Conservation (phyloP, 768 basidiomycete species). For the Mycena galopus region DNA sequence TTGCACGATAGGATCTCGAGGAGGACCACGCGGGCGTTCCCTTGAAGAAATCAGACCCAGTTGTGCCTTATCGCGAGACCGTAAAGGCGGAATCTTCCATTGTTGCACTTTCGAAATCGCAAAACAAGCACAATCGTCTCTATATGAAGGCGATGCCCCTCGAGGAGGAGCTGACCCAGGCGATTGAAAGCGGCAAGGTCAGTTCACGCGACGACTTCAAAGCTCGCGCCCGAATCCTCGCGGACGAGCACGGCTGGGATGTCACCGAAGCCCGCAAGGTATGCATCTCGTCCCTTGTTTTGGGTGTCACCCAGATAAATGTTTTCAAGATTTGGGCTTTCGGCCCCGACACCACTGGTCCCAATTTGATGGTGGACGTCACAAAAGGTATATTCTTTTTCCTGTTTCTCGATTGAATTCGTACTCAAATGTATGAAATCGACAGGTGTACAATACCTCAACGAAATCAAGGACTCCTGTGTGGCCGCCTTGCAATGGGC, state of each 20-base stretch:
- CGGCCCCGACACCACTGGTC: conserved; percentile 97
- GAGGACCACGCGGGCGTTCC: conserved; percentile 99
- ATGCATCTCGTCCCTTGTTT: too few relatives aligned
- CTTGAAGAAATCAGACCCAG: conserved; percentile 97
- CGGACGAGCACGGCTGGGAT: conserved; percentile 98
- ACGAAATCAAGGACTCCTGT: conserved; percentile 99
- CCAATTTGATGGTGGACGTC: conserved; percentile 96
- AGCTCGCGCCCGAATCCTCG: conserved; percentile 92
- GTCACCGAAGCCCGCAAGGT: conserved; percentile 96
- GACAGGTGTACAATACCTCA: conserved; percentile 99
- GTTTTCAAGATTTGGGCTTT: conserved; percentile 92
- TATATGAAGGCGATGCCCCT: conserved; percentile 94
- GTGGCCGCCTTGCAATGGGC: conserved; percentile 99
- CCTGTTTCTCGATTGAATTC: too few relatives aligned
- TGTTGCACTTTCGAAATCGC: conserved; percentile 97
- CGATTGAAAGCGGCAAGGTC: conserved; percentile 90
- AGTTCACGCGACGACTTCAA: conserved; percentile 98
- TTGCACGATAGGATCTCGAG: conserved; percentile 84
- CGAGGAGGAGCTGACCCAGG: conserved; percentile 93
- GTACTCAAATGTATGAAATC: too few relatives aligned
- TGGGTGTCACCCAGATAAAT: too few relatives aligned
- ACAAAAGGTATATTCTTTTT: conserved; percentile 86
- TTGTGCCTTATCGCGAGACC: conserved; percentile 98
- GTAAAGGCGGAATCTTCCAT: conserved; percentile 97
- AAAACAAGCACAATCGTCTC: conserved; percentile 99